These are phyloP conservation scores for Conringia planisiliqua DNA, from an alignment of 345 rosid species.

Conservation along the genomic window DNA sequence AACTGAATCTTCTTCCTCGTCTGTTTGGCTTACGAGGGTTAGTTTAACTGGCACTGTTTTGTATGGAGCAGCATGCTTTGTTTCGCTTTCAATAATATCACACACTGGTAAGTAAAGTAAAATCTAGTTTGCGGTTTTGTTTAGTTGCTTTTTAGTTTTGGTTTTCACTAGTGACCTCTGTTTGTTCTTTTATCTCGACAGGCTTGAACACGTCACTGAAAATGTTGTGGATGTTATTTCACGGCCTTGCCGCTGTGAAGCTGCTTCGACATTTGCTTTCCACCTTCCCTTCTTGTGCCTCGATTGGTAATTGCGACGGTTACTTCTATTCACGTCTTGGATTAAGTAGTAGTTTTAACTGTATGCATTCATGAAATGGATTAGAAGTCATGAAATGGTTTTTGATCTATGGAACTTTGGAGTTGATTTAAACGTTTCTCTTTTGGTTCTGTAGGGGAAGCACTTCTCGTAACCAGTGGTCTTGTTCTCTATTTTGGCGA, in stretches of 20 bases:
- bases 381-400: background rate
- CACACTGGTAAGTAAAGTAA: constrained; percentile 54
- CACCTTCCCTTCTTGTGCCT: constrained; percentile 77
- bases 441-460: constrained; percentile 57
- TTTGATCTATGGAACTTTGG: background rate
- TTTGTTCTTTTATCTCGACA: constrained; percentile 27
- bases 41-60: constrained; percentile 46
- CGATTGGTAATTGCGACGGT: constrained; percentile 61
- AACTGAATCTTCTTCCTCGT: constrained; percentile 23
- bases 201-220: constrained; percentile 55
- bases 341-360: background rate
- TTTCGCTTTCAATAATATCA: constrained; percentile 53
- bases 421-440: background rate
- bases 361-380: background rate
- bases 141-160: background rate
- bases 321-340: background rate
- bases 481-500: constrained; percentile 91
- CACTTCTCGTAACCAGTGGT: constrained; percentile 73
- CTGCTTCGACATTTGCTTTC: constrained; percentile 65
- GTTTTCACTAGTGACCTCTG: background rate
- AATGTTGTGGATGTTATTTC: constrained; percentile 65
- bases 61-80: constrained; percentile 47
- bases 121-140: background rate
- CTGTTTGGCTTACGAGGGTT: constrained; percentile 39
- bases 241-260: constrained; percentile 69